Conservation (phyloP, 495 filamentous ascomycete species). For the Penicillium goetzii region DNA sequence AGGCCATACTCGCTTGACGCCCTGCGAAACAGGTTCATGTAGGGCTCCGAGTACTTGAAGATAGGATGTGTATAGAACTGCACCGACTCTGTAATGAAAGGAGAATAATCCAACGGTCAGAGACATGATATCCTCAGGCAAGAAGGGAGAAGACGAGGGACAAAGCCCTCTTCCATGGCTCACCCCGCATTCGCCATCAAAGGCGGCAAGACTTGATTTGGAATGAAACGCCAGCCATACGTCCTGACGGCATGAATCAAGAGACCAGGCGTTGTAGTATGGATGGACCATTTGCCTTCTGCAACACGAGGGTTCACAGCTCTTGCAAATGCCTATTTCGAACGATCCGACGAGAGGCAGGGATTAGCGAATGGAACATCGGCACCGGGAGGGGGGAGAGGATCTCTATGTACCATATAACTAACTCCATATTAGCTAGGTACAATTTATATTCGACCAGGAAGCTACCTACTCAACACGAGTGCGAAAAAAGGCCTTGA, state of each 20-base stretch:
- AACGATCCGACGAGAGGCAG: slow-evolving; percentile 10
- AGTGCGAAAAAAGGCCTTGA: slow-evolving; percentile 87
- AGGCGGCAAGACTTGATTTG: slow-evolving; percentile 85
- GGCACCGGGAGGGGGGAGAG: background rate
- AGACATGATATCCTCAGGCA: background rate
- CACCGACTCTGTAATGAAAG: slow-evolving; percentile 62
- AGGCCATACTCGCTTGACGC: slow-evolving; percentile 72
- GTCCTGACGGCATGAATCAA: slow-evolving; percentile 76
- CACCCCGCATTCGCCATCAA: slow-evolving; percentile 78
- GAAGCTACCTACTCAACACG: slow-evolving; percentile 74
- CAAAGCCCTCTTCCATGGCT: slow-evolving; percentile 19
- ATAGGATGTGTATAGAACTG: slow-evolving; percentile 85
- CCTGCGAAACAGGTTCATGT: slow-evolving; percentile 71
- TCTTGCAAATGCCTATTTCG: slow-evolving; percentile 61
- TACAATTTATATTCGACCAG: slow-evolving; percentile 11
- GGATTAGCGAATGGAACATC: slow-evolving; percentile 31
- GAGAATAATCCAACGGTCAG: background rate
- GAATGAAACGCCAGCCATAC: slow-evolving; percentile 85
- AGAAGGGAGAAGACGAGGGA: background rate
- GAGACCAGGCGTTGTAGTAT: slow-evolving; percentile 76
- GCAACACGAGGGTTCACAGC: slow-evolving; percentile 66
- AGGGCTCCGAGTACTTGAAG: slow-evolving; percentile 75
- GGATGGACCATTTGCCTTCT: slow-evolving; percentile 65
- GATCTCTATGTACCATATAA: slow-evolving; percentile 57
- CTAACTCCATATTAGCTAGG: slow-evolving; percentile 40